Conservation (phyloP, 140 eudicot genomes). For the Flaveria floridana region DNA sequence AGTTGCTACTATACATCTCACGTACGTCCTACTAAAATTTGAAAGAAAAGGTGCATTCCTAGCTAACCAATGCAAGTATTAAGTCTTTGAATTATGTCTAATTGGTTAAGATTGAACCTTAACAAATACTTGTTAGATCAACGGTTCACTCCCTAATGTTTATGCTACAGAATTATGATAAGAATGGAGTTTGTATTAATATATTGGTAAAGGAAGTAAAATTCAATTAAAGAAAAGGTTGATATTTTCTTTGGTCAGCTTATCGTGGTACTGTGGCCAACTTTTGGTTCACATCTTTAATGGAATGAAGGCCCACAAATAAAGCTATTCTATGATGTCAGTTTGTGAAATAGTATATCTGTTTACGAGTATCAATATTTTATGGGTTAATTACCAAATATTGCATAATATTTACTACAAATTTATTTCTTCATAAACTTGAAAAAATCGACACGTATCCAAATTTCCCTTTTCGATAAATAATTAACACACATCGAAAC, state of each 20-base stretch:
- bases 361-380: not conserved
- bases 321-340: slow-evolving; percentile 31
- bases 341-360: slow-evolving; percentile 1
- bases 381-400: slow-evolving; percentile 18
- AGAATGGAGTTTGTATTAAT: slow-evolving; percentile 5
- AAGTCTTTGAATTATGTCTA: no score
- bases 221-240: slow-evolving; percentile 4
- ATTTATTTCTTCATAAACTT: not conserved
- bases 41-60: no score
- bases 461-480: not conserved
- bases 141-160: no score
- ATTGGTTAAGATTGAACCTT: no score
- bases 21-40: no score
- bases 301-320: slow-evolving; percentile 34
- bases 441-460: not conserved
- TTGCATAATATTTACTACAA: not conserved
- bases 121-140: no score
- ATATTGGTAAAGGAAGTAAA: not conserved
- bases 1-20: no score
- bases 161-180: slow-evolving; percentile 21
- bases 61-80: no score
- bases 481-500: no score
- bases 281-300: slow-evolving; percentile 36
- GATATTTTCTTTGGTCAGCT: slow-evolving; percentile 31
- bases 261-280: slow-evolving; percentile 32